Evolutionary conservation across 495 filamentous ascomycete genomes (phyloP).

Genomic region (Geopyxis carbonaria): DNA sequence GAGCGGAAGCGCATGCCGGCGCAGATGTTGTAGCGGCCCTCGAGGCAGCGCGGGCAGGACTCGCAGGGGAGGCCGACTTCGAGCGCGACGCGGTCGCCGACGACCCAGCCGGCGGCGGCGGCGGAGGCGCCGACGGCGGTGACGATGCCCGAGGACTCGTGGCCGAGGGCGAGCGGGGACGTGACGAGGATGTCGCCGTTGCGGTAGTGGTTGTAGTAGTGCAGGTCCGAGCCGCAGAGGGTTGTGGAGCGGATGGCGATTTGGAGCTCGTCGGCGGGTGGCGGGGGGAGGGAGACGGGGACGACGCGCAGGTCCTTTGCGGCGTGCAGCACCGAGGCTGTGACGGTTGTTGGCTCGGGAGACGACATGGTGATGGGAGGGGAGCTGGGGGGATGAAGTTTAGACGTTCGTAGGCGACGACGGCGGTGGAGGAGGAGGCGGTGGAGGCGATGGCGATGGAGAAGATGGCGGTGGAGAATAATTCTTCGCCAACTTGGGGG

Average conservation of each 20-base stretch:
- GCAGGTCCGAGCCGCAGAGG: constrained; percentile 69
- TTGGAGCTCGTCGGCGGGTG: constrained; percentile 46
- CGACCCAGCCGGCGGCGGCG: constrained; percentile 15
- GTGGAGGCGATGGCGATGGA: too few relatives aligned
- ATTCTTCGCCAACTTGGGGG: too few relatives aligned
- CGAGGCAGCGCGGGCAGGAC: constrained; percentile 52
- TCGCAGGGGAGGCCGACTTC: constrained; percentile 75
- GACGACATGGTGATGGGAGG: too few relatives aligned
- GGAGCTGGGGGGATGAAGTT: too few relatives aligned
- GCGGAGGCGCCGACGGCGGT: constrained; percentile 44
- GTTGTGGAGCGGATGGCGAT: constrained; percentile 57
- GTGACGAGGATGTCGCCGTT: constrained; percentile 67
- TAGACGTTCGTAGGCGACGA: too few relatives aligned
- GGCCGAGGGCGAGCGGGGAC: constrained; percentile 55
- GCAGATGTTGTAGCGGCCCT: constrained; percentile 81
- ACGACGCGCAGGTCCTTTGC: constrained; percentile 37
- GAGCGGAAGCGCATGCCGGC: constrained; percentile 64
- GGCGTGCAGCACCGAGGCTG: constrained; percentile 39
- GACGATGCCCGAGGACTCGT: constrained; percentile 60
- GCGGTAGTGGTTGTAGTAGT: constrained; percentile 71
- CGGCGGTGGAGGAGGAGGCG: too few relatives aligned
- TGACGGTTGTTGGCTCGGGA: constrained; percentile 16
- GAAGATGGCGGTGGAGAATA: too few relatives aligned
- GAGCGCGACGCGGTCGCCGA: constrained; percentile 71
- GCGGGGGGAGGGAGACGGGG: constrained; percentile 27